Evolutionary conservation across 2,329 filamentous ascomycete genomes (phyloP).

Genomic region (Diatrype stigma): DNA sequence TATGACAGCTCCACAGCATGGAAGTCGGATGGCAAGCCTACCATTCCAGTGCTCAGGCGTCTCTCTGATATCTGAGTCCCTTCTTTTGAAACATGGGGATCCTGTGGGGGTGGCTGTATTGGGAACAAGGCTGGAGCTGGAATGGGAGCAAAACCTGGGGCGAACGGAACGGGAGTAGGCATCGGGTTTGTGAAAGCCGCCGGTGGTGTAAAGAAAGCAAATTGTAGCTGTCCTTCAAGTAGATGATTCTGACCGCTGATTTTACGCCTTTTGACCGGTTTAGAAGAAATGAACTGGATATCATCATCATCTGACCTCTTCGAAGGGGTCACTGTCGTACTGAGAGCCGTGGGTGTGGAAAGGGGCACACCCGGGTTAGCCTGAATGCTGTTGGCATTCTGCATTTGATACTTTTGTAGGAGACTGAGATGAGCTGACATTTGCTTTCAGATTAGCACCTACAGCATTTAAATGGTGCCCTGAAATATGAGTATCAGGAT

Average conservation of each 20-base stretch:
- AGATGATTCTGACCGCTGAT: slow-evolving; percentile 14
- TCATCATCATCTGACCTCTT: slow-evolving; percentile 38
- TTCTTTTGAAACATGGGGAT: slow-evolving; percentile 12
- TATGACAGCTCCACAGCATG: slow-evolving; percentile 23
- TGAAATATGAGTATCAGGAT: not conserved
- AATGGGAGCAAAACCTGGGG: not conserved
- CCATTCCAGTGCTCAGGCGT: slow-evolving; percentile 29
- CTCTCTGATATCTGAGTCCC: slow-evolving; percentile 12
- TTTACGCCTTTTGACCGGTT: slow-evolving; percentile 37
- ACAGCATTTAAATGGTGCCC: not conserved
- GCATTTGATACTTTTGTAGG: slow-evolving; percentile 4
- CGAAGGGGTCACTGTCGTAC: slow-evolving; percentile 10
- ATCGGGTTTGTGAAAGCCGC: not conserved
- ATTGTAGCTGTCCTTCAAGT: slow-evolving; percentile 2
- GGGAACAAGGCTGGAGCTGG: not conserved
- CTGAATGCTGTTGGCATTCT: slow-evolving; percentile 1
- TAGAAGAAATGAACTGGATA: slow-evolving; percentile 40
- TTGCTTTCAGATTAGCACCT: slow-evolving; percentile 3
- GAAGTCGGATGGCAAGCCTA: slow-evolving; percentile 23
- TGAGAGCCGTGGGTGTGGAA: not conserved
- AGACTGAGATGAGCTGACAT: slow-evolving; percentile 11
- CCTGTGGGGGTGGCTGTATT: not conserved
- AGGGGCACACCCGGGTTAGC: not conserved
- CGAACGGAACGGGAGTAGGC: not conserved
- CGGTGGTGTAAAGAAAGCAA: slow-evolving; percentile 1